Percentiles rank a stretch among this genome's conserved stretches.
phyloP scores from a whole-genome alignment of 129 eudicot genomes.

The Lactuca sativa region DNA sequence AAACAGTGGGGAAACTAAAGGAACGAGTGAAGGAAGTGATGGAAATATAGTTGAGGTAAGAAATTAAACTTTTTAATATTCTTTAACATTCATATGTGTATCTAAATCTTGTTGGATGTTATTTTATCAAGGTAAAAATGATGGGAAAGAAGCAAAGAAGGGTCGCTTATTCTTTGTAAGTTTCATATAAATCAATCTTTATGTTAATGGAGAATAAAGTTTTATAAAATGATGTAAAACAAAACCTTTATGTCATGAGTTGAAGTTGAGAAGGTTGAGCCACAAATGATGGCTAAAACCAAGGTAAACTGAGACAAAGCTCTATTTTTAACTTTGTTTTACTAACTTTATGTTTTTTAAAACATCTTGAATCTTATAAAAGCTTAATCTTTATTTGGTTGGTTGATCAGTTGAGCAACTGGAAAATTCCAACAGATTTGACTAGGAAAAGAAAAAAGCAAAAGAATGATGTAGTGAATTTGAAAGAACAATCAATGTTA shows the following conservation, averaged over 20 bases:
- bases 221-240: not conserved
- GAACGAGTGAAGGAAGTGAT: constrained; percentile 85
- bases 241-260: constrained; percentile 25
- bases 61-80: not conserved
- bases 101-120: constrained; percentile 17
- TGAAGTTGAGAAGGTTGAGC: constrained; percentile 45
- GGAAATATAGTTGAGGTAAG: constrained; percentile 58
- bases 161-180: constrained; percentile 60
- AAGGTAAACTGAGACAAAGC: constrained; percentile 44
- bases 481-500: constrained; percentile 54
- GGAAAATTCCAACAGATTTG: constrained; percentile 92
- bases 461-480: constrained; percentile 53
- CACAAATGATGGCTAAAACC: constrained; percentile 89
- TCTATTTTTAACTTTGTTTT: constrained; percentile 5
- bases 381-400: constrained; percentile 22
- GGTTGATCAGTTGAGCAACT: constrained; percentile 75
- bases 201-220: not conserved
- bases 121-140: constrained; percentile 48
- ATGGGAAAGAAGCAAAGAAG: constrained; percentile 68
- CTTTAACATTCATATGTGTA: not conserved
- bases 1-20: constrained; percentile 77
- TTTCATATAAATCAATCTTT: not conserved
- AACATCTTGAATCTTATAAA: too few relatives aligned
- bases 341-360: not conserved
- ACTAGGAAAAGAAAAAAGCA: constrained; percentile 69